These are phyloP conservation scores for Magnolia changhungtana DNA, from an alignment of 164 flowering plant genomes.

Conservation along the genomic window DNA sequence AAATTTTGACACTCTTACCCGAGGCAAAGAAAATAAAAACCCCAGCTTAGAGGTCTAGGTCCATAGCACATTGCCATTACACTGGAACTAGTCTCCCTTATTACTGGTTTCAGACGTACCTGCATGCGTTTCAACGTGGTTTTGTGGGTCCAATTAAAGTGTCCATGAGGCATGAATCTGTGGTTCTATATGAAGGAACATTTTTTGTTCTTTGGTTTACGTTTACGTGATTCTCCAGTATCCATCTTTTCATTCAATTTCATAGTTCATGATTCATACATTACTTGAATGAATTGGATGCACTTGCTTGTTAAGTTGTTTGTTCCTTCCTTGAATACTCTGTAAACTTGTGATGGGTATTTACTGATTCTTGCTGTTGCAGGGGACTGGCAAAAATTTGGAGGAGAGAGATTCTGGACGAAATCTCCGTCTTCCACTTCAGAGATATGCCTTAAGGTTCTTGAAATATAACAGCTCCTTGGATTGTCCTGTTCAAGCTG, in stretches of 20 bases:
- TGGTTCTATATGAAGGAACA: not conserved
- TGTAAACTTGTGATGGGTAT: not conserved
- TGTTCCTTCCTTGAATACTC: not conserved
- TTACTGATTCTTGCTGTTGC: constrained; percentile 6
- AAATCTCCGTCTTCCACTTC: constrained; percentile 27
- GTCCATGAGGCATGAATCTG: not conserved
- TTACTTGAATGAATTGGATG: not conserved
- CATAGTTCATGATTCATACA: not conserved
- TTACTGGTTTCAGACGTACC: not conserved
- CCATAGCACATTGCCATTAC: not conserved
- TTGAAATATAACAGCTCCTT: constrained; percentile 45
- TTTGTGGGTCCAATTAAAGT: too few species aligned
- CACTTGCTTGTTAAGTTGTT: not conserved
- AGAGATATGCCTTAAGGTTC: constrained; percentile 75
- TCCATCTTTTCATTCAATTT: not conserved
- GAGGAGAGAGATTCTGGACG: constrained; percentile 25
- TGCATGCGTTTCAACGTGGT: not conserved
- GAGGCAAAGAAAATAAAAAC: too few species aligned
- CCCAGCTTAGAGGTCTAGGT: not conserved
- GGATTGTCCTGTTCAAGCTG: constrained; percentile 38
- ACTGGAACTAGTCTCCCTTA: not conserved
- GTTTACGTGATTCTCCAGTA: not conserved
- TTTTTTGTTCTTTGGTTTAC: not conserved
- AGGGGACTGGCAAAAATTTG: constrained; percentile 36
- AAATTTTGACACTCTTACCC: too few species aligned